Conservation (phyloP, 371 early-diverging fungal genomes). For the Mucor indicus region DNA sequence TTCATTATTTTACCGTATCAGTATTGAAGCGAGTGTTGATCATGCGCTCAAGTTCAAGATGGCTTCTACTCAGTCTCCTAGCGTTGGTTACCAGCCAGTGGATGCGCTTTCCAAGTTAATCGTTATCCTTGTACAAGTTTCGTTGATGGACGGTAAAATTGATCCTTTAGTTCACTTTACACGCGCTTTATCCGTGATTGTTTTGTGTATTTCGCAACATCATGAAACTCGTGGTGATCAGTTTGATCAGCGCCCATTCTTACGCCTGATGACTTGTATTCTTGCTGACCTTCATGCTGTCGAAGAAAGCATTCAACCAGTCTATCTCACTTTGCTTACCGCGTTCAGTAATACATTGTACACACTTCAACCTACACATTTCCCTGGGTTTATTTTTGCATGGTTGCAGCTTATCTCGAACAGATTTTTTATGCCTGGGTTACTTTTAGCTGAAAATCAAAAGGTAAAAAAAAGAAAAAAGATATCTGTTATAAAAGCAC, state of each 20-base stretch:
- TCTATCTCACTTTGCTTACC: slow-evolving; percentile 67
- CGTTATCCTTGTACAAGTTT: slow-evolving; percentile 48
- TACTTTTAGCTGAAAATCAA: slow-evolving; percentile 72
- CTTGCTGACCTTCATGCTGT: slow-evolving; percentile 75
- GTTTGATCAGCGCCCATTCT: slow-evolving; percentile 91
- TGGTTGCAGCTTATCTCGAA: slow-evolving; percentile 95
- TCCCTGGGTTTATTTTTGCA: slow-evolving; percentile 94
- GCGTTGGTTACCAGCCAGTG: slow-evolving; percentile 66
- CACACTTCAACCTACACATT: slow-evolving; percentile 80
- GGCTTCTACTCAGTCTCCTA: slow-evolving; percentile 37
- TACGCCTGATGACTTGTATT: slow-evolving; percentile 83
- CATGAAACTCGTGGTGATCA: slow-evolving; percentile 78
- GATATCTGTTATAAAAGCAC: too few relatives aligned
- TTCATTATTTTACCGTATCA: slow-evolving; percentile 84
- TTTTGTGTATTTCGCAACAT: slow-evolving; percentile 75
- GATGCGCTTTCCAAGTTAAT: slow-evolving; percentile 83
- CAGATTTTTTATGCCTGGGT: slow-evolving; percentile 86
- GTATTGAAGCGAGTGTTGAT: slow-evolving; percentile 80
- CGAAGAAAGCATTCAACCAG: slow-evolving; percentile 61
- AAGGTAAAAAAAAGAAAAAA: too few relatives aligned
- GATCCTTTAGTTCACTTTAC: slow-evolving; percentile 61
- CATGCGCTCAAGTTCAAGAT: slow-evolving; percentile 64
- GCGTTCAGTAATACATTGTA: slow-evolving; percentile 80
- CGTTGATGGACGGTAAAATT: slow-evolving; percentile 12
- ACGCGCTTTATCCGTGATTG: slow-evolving; percentile 80